Base-by-base conservation (phyloP, 208 protist genomes). In the Trypanosoma scelopori region DNA sequence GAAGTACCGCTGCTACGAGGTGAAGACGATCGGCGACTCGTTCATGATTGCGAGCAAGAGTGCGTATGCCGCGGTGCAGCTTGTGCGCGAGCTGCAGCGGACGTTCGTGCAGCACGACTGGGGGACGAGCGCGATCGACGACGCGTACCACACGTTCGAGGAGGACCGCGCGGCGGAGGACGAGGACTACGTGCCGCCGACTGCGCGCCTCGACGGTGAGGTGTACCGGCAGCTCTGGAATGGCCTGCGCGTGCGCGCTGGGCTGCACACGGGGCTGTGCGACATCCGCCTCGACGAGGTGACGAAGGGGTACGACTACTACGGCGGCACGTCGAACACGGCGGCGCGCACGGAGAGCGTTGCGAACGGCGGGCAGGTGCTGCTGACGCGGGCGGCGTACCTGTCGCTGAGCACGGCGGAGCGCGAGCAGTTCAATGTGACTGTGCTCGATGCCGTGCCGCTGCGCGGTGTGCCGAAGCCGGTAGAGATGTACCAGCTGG, bases 21-120 rank as follows among this genome's bases (percentile, higher is more conserved):
- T 93, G 68, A 93, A 93, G 78, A 93, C 83, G 63, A 78, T 91
- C 30, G 87, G 87, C 27, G 87, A 93, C 78, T 79, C 87, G 50
- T 91, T 93, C 77, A 91, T 93, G 84, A 87, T 91, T 39, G 79
- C 85, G 41, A 84, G 79, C 81, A 83, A 78, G 64, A 67, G 61
- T 63, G 60, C 79, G 27, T 60, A 37, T 30, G 71, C 52, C 25
- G 81, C 74, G 12, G 75, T 87, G 49, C 42, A 69, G 42, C 81
- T 86, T 25, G 78, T 73, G 27, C 50, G 62, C 0, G 87, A 83
- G 11, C 55, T 91, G 22, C 84, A 93, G 74, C 67, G 43, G 41
- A 69, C 50, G 63, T 78, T 93, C 56, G 55, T 85, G 23, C 61
- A 61, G 47, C 37, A 78, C 69, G 73, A 82, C 77, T 91, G 85